phyloP scores from a whole-genome alignment of 192 early-diverging fungal species.

The Funneliformis geosporum region DNA sequence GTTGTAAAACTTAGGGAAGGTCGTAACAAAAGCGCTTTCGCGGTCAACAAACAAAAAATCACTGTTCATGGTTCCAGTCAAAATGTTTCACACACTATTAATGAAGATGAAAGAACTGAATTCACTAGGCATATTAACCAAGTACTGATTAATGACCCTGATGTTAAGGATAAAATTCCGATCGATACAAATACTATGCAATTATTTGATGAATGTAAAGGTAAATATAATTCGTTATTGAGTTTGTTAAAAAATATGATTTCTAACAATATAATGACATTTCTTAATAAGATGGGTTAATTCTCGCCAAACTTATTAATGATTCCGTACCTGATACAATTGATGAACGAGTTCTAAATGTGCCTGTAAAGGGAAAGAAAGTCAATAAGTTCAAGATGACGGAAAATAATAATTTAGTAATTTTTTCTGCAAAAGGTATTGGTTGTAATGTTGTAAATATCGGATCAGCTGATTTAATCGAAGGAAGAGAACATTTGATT shows the following conservation, averaged over 20 bases:
- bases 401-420: constrained; percentile 99
- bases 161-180: constrained; percentile 85
- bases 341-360: constrained; percentile 97
- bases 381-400: constrained; percentile 95
- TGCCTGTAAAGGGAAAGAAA: constrained; percentile 66
- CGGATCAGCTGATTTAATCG: constrained; percentile 94
- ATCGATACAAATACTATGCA: constrained; percentile 95
- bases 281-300: constrained; percentile 70
- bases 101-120: constrained; percentile 97
- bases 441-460: constrained; percentile 98
- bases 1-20: constrained; percentile 54
- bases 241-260: constrained; percentile 6
- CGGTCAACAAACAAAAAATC: constrained; percentile 76
- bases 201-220: constrained; percentile 93
- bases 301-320: constrained; percentile 98
- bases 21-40: constrained; percentile 49
- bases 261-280: not conserved
- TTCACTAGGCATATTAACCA: constrained; percentile 95
- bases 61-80: constrained; percentile 79
- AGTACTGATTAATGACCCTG: constrained; percentile 73
- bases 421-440: constrained; percentile 99
- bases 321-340: constrained; percentile 95
- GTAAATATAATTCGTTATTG: constrained; percentile 46
- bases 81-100: constrained; percentile 96
- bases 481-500: constrained; percentile 95